Evolutionary conservation across 495 filamentous ascomycete species (phyloP).

Genomic region (Aspergillus kassunensis): DNA sequence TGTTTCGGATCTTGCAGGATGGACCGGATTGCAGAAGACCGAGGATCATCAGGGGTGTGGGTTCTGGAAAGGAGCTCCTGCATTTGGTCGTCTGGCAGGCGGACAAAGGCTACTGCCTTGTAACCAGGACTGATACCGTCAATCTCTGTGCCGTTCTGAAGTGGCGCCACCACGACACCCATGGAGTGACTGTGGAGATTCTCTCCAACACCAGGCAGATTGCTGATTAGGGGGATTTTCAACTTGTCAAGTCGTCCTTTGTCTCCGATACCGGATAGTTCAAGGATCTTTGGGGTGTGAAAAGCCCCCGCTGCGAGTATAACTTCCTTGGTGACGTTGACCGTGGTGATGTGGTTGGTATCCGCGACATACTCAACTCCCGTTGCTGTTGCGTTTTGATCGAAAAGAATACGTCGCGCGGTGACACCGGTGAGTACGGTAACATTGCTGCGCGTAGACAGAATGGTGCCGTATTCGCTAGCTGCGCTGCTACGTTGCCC

Average conservation of each 20-base stretch:
- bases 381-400: background rate
- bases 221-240: background rate
- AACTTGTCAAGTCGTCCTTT: constrained; percentile 1
- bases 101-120: background rate
- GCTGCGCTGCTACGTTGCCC: background rate
- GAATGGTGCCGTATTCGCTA: background rate
- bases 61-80: background rate
- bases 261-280: constrained; percentile 46
- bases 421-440: background rate
- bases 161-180: background rate
- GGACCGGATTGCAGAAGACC: background rate
- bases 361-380: background rate
- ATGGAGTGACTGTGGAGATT: background rate
- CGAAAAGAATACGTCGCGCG: background rate
- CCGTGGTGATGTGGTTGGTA: background rate
- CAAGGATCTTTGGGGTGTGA: constrained; percentile 51
- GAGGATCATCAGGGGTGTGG: background rate
- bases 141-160: background rate
- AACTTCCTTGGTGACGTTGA: constrained; percentile 36
- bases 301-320: constrained; percentile 51
- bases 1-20: background rate
- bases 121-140: background rate
- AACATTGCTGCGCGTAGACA: background rate
- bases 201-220: background rate
- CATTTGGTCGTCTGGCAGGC: background rate